Conservation (phyloP, 2,329 filamentous ascomycete species). For the Trichoderma sp. region DNA sequence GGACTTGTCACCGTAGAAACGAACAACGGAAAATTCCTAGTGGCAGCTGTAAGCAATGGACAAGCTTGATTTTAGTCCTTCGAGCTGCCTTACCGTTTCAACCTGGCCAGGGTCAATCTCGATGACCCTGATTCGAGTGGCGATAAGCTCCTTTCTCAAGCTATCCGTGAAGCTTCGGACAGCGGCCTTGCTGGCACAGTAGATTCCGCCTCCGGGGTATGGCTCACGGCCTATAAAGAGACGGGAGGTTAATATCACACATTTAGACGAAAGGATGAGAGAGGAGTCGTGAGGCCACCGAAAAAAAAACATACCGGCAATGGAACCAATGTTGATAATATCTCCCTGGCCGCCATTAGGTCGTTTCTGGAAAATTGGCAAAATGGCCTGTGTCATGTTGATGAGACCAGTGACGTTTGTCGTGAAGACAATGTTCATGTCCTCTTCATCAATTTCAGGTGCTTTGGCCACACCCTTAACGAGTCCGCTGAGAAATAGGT, state of each 20-base stretch:
- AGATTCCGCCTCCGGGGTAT: slow-evolving; percentile 83
- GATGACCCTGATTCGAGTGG: slow-evolving; percentile 77
- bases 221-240: slow-evolving; percentile 62
- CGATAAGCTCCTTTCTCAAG: slow-evolving; percentile 77
- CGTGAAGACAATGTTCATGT: slow-evolving; percentile 82
- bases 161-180: slow-evolving; percentile 81
- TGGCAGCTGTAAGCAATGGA: not conserved
- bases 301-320: slow-evolving; percentile 60
- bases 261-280: not conserved
- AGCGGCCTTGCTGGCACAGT: slow-evolving; percentile 90
- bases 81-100: slow-evolving; percentile 63
- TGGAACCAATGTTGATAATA: slow-evolving; percentile 91
- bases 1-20: slow-evolving; percentile 82
- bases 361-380: slow-evolving; percentile 77
- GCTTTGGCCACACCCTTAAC: slow-evolving; percentile 86
- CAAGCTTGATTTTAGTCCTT: not conserved
- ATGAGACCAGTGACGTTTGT: slow-evolving; percentile 96
- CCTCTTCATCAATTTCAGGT: slow-evolving; percentile 75
- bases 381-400: slow-evolving; percentile 89
- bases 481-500: slow-evolving; percentile 60
- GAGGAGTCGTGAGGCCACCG: not conserved
- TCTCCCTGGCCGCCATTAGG: slow-evolving; percentile 77
- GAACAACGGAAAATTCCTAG: slow-evolving; percentile 81
- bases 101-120: slow-evolving; percentile 91
- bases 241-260: not conserved